A percentile compares a stretch with the other conserved stretches of the same genome.
phyloP scores from a whole-genome alignment of 208 protist genomes.

The Wallacemonas sp. region DNA sequence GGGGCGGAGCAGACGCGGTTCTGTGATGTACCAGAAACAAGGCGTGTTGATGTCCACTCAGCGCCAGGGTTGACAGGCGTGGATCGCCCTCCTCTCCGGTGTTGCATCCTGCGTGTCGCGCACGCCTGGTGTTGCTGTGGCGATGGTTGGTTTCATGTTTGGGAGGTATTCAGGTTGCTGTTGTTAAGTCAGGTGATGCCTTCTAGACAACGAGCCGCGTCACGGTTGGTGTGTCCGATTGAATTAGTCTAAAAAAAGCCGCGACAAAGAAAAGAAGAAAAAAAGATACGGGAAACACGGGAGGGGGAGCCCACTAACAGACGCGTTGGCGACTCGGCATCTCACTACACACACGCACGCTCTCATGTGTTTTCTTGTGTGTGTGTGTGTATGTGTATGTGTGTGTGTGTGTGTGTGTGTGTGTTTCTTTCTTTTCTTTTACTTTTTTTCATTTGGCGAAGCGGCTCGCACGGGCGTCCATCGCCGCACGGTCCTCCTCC shows the following conservation, averaged over 20 bases:
- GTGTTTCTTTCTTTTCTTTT: not conserved
- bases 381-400: too few relatives aligned
- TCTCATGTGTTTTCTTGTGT: too few relatives aligned
- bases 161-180: slow-evolving; percentile 17
- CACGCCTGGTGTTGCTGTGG: too few relatives aligned
- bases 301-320: too few relatives aligned
- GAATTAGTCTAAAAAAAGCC: not conserved
- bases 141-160: not conserved
- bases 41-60: too few relatives aligned
- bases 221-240: not conserved
- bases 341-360: too few relatives aligned
- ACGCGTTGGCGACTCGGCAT: too few relatives aligned
- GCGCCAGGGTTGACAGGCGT: too few relatives aligned
- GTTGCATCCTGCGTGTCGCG: too few relatives aligned
- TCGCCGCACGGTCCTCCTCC: slow-evolving; percentile 41
- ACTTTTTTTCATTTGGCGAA: slow-evolving; percentile 32
- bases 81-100: too few relatives aligned
- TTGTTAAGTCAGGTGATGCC: not conserved
- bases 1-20: too few relatives aligned
- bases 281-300: not conserved
- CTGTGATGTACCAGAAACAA: too few relatives aligned
- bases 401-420: not conserved
- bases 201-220: not conserved
- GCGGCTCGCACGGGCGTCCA: slow-evolving; percentile 47
- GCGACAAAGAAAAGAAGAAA: not conserved